Evolutionary conservation across 2,329 filamentous ascomycete species (phyloP), one percentile per base, ranked within the genome.

Genomic region (Fusarium bactridioides): DNA sequence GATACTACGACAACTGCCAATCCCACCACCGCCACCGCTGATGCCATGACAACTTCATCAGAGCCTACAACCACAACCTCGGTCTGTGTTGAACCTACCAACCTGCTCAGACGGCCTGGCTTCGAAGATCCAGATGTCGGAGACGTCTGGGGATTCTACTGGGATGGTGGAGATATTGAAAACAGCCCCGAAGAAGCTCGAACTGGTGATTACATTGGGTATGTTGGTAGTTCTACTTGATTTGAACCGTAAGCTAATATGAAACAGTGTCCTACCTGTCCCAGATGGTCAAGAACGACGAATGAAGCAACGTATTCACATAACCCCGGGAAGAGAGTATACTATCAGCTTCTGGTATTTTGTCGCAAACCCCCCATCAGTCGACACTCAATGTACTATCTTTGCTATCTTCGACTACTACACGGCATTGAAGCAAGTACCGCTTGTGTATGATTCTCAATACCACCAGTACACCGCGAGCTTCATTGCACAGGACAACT

Each of bases 51-150:
- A 10, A 29, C 31, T 15, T 64, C 60, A 0, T 21, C 19, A 6
- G 63, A 65, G 2, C 61, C 63, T 29, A 65, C 61, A n/a, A 66
- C 61, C 15, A 65, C 63, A 18, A 59, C 61, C 6, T 66, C 63
- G 1, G 31, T 4, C 13, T 66, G 63, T 35, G 38, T 66, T 25
- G 61, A 66, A 7, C 63, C 63, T 3, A 66, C 61, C 10, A 38
- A 59, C n/a, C 4, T 66, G 19, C 63, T 66, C 2, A 50, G 61
- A 40, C n/a, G 33, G 12, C 43, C 63, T 23, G 61, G 61, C 1
- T 66, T 66, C 8, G 63, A 66, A 12, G 0, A 19, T 4, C 23
- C 61, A 1, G 8, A 23, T 2, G 5, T 11, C 1, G 19, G 40
- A 18, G 3, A 6, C 1, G 40, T 27, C 0, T 66, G 63, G 63